Conservation (phyloP, 495 filamentous ascomycete species). For the Penicillium diatomitis region DNA sequence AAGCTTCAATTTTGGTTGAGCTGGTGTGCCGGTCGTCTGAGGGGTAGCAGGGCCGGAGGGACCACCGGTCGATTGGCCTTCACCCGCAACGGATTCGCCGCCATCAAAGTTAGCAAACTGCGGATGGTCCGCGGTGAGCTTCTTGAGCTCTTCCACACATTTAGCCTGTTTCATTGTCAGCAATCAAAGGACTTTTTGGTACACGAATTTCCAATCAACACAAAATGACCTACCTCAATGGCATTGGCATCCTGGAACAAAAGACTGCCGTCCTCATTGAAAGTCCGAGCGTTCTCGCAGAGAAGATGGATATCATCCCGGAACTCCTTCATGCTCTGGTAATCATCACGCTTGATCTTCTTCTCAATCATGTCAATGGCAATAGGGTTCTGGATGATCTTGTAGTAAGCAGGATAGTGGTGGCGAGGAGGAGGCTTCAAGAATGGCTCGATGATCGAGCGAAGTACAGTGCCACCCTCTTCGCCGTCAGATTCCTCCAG, state of each 20-base stretch:
- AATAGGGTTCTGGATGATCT: constrained; percentile 84
- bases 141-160: constrained; percentile 57
- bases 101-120: constrained; percentile 66
- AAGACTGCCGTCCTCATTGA: constrained; percentile 89
- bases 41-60: constrained; percentile 65
- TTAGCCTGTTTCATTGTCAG: constrained; percentile 41
- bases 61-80: constrained; percentile 57
- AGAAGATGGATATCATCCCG: constrained; percentile 71
- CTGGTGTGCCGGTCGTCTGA: constrained; percentile 43
- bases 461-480: constrained; percentile 48
- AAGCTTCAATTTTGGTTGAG: constrained; percentile 50
- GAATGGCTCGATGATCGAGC: constrained; percentile 88
- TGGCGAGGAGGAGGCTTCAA: constrained; percentile 81
- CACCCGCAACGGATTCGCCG: constrained; percentile 34
- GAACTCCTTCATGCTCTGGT: constrained; percentile 71
- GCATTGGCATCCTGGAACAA: constrained; percentile 86
- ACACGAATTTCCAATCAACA: too few relatives aligned
- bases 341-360: constrained; percentile 90
- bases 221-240: constrained; percentile 65
- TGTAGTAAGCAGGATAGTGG: constrained; percentile 86
- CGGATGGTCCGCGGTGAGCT: constrained; percentile 60
- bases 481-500: constrained; percentile 55
- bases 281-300: constrained; percentile 83
- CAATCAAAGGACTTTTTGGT: too few relatives aligned
- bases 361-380: constrained; percentile 87